Base-by-base conservation (phyloP, 164 flowering plant species). In the Magnolia sinica region DNA sequence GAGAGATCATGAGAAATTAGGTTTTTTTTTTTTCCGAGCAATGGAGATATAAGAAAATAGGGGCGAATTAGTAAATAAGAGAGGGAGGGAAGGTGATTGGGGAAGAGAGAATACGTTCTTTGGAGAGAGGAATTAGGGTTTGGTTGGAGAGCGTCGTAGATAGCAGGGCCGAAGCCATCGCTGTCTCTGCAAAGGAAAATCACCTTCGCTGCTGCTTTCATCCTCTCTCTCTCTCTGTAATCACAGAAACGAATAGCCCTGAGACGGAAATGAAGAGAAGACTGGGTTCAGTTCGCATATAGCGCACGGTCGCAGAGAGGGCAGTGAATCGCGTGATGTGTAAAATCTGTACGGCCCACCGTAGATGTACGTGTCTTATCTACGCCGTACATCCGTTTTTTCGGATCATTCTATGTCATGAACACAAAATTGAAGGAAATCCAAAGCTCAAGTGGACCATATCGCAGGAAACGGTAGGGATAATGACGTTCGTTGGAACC, bases 141-240 rank as follows among this genome's bases (percentile, higher is more conserved):
- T 50, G 91, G 88, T 20, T 76, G 84, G 49, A 91, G 85, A 19
- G 87, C 83, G 65, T 79, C 78, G 24, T 78, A 55, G 61, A 87
- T 64, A 50, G 89, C 82, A 78, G 84, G 72, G 58, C 84, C 89
- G 71, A 85, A 64, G 11, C 91, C 89, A 6, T 75, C 83, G 13
- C 79, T 72, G 79, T 89, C 97, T 71, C 80, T 85, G 80, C 86
- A 78, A 2, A 91, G 84, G 68, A 92, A 76, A 18, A 92, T 82
- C 3, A 91, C 71, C 84, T 86, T 91, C n/a, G 87, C 27, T 72
- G 87, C 92, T 14, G 82, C 82, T 82, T 85, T 85, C 90, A 91
- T 87, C 70, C 50, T 75, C 24, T 9, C 49, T n/a, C 8, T 4
- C 24, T n/a, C n/a, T 9, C 68, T 9, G 61, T 11, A 16, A 11